Evolutionary conservation across 345 rosid species (phyloP).

Genomic region (Eutrema heterophyllum): DNA sequence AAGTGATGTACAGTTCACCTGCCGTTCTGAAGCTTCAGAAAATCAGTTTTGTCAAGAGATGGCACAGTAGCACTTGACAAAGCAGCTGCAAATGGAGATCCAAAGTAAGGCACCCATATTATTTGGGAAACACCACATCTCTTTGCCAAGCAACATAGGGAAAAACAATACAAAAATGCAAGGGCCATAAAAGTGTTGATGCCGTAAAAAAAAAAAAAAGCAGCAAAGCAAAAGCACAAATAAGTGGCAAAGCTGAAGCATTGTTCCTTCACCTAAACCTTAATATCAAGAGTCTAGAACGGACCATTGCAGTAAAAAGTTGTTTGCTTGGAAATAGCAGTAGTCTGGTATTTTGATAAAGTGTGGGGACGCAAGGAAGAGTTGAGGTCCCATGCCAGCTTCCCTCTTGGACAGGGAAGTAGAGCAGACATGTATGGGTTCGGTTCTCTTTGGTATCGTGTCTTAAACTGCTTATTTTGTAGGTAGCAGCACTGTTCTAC

Average conservation of each 20-base stretch:
- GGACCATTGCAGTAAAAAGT: conserved; percentile 84
- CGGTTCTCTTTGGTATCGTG: conserved; percentile 53
- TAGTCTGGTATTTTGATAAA: conserved; percentile 48
- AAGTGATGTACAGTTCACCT: conserved; percentile 42
- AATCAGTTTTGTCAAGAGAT: conserved; percentile 54
- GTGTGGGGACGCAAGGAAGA: conserved; percentile 64
- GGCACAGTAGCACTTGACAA: conserved; percentile 51
- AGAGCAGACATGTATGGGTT: conserved; percentile 47
- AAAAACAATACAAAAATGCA: conserved; percentile 4
- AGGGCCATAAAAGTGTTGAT: not conserved
- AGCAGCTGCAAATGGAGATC: conserved; percentile 49
- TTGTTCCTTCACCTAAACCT: conserved; percentile 38
- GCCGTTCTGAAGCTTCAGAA: conserved; percentile 96
- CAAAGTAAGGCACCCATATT: conserved; percentile 14
- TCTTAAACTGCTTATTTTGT: conserved; percentile 64
- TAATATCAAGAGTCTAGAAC: conserved; percentile 68
- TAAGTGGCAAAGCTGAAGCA: conserved; percentile 10
- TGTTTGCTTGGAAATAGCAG: conserved; percentile 54
- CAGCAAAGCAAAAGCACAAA: conserved; percentile 22
- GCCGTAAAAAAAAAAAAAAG: not conserved
- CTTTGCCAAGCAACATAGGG: not conserved
- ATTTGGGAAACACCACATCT: not conserved
- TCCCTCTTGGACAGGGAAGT: conserved; percentile 74
- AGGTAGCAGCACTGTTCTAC: conserved; percentile 53
- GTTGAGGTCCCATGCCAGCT: conserved; percentile 63